A percentile compares a stretch with the other conserved stretches of the same genome.
phyloP scores from a whole-genome alignment of 2,329 filamentous ascomycete species.

The Neospermospora avenae region DNA sequence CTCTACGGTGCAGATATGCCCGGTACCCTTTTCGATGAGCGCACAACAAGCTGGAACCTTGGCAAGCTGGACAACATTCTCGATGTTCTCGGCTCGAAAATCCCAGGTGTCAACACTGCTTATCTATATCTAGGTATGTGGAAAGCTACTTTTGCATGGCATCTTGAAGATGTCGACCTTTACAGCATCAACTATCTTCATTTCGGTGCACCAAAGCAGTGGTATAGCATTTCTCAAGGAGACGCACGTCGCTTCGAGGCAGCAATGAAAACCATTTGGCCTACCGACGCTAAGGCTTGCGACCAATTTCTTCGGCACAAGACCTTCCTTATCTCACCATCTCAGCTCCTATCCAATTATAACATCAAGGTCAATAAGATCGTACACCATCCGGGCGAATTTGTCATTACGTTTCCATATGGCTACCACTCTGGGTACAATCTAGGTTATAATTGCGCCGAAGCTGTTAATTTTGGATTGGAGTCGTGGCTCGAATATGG shows the following conservation, averaged over 20 bases:
- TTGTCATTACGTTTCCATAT: slow-evolving; percentile 97
- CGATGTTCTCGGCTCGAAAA: slow-evolving; percentile 90
- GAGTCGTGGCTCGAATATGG: slow-evolving; percentile 95
- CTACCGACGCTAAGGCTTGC: slow-evolving; percentile 90
- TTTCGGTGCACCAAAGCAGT: slow-evolving; percentile 97
- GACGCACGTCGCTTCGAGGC: slow-evolving; percentile 90
- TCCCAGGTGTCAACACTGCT: slow-evolving; percentile 95
- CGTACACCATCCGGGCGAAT: slow-evolving; percentile 94
- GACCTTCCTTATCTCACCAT: slow-evolving; percentile 92
- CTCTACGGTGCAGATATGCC: slow-evolving; percentile 97
- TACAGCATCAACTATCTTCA: slow-evolving; percentile 99
- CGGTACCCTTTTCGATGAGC: slow-evolving; percentile 88
- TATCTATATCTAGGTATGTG: slow-evolving; percentile 99
- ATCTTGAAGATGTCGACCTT: slow-evolving; percentile 95
- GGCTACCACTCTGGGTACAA: slow-evolving; percentile 99
- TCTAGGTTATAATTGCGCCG: slow-evolving; percentile 95
- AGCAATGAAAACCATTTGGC: slow-evolving; percentile 95
- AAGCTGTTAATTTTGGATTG: slow-evolving; percentile 96
- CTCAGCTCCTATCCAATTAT: slow-evolving; percentile 80
- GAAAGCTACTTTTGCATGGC: slow-evolving; percentile 99
- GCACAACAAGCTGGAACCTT: slow-evolving; percentile 84
- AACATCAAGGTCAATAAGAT: slow-evolving; percentile 95
- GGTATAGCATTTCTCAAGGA: slow-evolving; percentile 98
- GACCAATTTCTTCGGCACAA: slow-evolving; percentile 97
- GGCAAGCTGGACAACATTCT: slow-evolving; percentile 91